phyloP scores from a whole-genome alignment of 1,284 basidiomycete genomes.

The Ustilago vetiveriae region DNA sequence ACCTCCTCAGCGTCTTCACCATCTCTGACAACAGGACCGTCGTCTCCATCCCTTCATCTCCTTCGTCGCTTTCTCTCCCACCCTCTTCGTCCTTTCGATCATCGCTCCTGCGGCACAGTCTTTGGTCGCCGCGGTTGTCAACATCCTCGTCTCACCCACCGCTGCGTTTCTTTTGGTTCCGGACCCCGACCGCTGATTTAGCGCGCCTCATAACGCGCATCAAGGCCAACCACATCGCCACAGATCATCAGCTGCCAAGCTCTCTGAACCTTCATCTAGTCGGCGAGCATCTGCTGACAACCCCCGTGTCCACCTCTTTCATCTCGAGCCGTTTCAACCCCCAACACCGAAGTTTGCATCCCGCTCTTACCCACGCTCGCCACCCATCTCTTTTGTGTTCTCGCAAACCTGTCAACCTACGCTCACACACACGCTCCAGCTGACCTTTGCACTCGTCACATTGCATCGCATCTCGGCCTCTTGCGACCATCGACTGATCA shows the following conservation, averaged over 20 bases:
- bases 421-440: neutral
- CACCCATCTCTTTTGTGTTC: neutral
- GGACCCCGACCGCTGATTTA: constrained; percentile 5
- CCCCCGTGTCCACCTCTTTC: constrained; percentile 5
- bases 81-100: too few species aligned
- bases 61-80: neutral
- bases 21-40: too few species aligned
- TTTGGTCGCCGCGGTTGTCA: neutral
- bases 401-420: constrained; percentile 5
- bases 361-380: constrained; percentile 18
- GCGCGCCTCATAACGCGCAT: too few species aligned
- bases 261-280: constrained; percentile 15
- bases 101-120: too few species aligned
- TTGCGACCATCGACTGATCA: constrained; percentile 4
- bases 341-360: constrained; percentile 4
- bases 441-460: too few species aligned
- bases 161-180: neutral
- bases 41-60: neutral
- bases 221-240: too few species aligned
- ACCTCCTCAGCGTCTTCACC: neutral
- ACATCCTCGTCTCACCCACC: neutral
- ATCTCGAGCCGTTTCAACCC: neutral
- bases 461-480: neutral
- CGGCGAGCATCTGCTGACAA: constrained; percentile 6
- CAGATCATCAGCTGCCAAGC: too few species aligned